Conservation (phyloP, 225 moss, liverwort and hornwort species). For the Neckera pumila region DNA sequence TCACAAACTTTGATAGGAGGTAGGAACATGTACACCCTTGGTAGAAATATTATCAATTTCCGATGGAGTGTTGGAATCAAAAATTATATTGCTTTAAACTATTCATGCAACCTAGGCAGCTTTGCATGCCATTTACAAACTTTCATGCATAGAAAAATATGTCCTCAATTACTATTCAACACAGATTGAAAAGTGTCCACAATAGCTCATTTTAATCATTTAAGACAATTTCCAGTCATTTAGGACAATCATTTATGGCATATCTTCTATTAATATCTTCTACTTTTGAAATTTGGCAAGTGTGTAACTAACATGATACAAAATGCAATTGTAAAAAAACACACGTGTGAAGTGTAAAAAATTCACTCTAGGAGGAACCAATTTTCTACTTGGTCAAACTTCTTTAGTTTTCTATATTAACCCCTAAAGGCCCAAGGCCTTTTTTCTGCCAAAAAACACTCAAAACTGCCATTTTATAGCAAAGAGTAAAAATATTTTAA, state of each 20-base stretch:
- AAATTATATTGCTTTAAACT: no score
- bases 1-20: neutral
- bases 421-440: no score
- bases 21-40: fast-evolving
- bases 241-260: neutral
- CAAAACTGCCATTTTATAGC: no score
- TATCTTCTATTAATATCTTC: fast-evolving
- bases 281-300: neutral
- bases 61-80: neutral
- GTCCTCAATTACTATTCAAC: neutral
- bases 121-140: neutral
- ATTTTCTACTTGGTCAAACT: neutral
- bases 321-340: neutral
- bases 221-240: neutral
- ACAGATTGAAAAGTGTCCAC: no score
- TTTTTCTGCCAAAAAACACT: no score
- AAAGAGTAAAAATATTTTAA: no score
- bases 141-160: neutral
- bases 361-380: neutral
- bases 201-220: neutral
- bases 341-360: neutral
- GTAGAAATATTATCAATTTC: neutral
- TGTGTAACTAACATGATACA: neutral
- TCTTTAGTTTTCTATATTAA: no score
- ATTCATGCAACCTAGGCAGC: fast-evolving